A percentile compares a stretch with the other conserved stretches of the same genome.
These are phyloP conservation scores for Termitomyces sp. DNA, from an alignment of 768 basidiomycete species.

Conservation along the genomic window DNA sequence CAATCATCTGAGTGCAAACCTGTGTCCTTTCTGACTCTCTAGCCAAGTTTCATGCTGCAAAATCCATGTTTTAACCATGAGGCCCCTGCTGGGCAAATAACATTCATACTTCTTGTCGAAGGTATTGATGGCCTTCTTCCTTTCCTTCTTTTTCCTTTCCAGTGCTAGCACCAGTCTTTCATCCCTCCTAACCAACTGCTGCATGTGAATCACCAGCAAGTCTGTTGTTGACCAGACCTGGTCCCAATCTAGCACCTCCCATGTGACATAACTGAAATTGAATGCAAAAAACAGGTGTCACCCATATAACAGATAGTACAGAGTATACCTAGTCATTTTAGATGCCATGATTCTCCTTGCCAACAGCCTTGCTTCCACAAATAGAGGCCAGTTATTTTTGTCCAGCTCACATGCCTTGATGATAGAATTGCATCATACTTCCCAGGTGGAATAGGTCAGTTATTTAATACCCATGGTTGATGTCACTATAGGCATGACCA, in stretches of 20 bases:
- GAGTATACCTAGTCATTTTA: neutral
- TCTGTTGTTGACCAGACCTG: too few relatives aligned
- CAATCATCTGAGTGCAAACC: too few relatives aligned
- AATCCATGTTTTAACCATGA: too few relatives aligned
- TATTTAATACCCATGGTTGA: too few relatives aligned
- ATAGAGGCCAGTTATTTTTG: neutral
- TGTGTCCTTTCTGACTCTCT: too few relatives aligned
- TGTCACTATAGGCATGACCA: too few relatives aligned
- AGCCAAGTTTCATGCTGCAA: too few relatives aligned
- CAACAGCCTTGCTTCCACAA: neutral
- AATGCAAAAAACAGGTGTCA: neutral
- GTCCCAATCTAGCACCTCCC: neutral
- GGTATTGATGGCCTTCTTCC: constrained; percentile 10
- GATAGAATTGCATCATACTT: too few relatives aligned
- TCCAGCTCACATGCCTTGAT: neutral
- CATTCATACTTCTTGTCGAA: neutral
- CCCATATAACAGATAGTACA: neutral
- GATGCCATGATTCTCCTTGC: neutral
- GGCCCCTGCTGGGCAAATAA: too few relatives aligned
- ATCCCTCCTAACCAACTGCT: constrained; percentile 8
- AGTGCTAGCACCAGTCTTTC: constrained; percentile 10
- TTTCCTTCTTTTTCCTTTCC: constrained; percentile 2
- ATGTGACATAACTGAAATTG: neutral
- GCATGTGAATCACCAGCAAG: neutral
- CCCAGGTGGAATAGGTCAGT: too few relatives aligned